Evolutionary conservation across 345 rosid species (phyloP).

Genomic region (Anastatica hierochuntica): DNA sequence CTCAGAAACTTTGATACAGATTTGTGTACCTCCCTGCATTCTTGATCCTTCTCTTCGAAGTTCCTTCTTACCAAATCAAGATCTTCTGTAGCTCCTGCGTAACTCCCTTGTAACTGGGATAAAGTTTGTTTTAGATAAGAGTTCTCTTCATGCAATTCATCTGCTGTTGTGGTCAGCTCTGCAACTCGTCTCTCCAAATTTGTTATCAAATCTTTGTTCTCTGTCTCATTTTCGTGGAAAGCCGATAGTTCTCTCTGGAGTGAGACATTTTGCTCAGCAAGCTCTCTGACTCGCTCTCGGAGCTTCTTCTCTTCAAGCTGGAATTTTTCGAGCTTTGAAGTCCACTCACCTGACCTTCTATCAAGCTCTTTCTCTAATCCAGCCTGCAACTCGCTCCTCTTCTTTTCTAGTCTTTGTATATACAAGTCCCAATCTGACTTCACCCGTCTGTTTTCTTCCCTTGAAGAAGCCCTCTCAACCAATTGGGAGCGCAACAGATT

Average conservation of each 20-base stretch:
- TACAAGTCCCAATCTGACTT: constrained; percentile 52
- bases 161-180: constrained; percentile 46
- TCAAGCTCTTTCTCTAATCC: constrained; percentile 92
- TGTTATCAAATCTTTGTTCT: constrained; percentile 44
- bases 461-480: constrained; percentile 52
- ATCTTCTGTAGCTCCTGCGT: constrained; percentile 41
- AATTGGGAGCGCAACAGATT: constrained; percentile 53
- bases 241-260: constrained; percentile 79
- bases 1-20: constrained; percentile 56
- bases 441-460: constrained; percentile 48
- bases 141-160: constrained; percentile 48
- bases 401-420: constrained; percentile 56
- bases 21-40: constrained; percentile 82
- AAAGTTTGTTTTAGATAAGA: constrained; percentile 37
- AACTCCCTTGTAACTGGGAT: constrained; percentile 48
- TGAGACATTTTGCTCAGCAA: constrained; percentile 93
- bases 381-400: constrained; percentile 67
- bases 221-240: constrained; percentile 60
- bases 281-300: constrained; percentile 89
- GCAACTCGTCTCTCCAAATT: constrained; percentile 51
- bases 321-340: constrained; percentile 69
- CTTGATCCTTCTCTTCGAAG: constrained; percentile 78
- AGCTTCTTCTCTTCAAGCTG: constrained; percentile 85
- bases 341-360: constrained; percentile 95
- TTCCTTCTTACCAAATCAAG: constrained; percentile 45